Base-by-base conservation (phyloP, 1,284 basidiomycete genomes). In the Cutaneotrichosporon sp. region DNA sequence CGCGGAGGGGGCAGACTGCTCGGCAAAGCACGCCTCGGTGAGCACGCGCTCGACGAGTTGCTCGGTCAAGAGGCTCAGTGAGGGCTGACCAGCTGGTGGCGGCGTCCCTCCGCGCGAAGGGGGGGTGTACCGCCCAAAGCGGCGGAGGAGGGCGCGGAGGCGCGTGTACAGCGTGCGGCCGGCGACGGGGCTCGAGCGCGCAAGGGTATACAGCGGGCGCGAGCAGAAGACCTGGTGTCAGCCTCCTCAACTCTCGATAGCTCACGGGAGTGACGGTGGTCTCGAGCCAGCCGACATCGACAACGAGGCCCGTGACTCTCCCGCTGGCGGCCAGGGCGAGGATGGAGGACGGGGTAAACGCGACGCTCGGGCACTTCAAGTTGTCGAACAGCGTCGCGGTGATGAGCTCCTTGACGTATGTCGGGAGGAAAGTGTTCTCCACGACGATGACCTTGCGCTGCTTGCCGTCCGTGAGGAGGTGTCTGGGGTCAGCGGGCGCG, bases 251-350 rank as follows among this genome's bases (percentile, higher is more conserved):
- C 2, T 0, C 11, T n/a, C n/a, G n/a, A n/a, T n/a, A 14, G 81
- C 89, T 59, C 71, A 95, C 95, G 0, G 95, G 93, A 45, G 95
- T 83, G 9, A 88, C 87, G 3, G 88, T 89, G 0, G 93, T 89
- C 77, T 99, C 94, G 1, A 95, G 84, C 74, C 95, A 88, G 0
- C 95, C 97, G 66, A 88, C 88, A 70, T 98, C 94, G 2, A 99
- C 82, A 0, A 98, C 95, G 8, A 99, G 84, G 1, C 95, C 95
- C 0, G 92, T 94, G 67, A 93, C 89, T 61, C 90, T 83, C 4
- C 97, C 95, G 2, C 88, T 86, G 1, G 93, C 88, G 59, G 97
- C 83, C 16, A 98, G 81, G 0, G 92, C 85, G 11, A 97, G 84
- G 1, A 98, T 80, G 69, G 92, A 91, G 60, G 91, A 89, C 9